Base-by-base conservation (phyloP, 2,329 filamentous ascomycete genomes). In the Pseudocercospora crystallina region DNA sequence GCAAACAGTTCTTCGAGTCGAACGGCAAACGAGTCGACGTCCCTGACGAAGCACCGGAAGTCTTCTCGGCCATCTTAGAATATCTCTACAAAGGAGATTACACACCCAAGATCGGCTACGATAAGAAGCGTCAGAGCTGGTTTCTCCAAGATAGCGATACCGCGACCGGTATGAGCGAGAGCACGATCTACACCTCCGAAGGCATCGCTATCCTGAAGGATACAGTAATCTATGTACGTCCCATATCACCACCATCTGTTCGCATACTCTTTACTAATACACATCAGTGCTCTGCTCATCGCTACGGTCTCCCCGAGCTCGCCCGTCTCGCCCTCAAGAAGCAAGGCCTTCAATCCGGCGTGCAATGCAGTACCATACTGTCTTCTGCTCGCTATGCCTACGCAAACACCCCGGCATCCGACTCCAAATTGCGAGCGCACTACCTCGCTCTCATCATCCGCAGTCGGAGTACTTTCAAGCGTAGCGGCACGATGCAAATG, bases 81-180 rank as follows among this genome's bases (percentile, higher is more conserved):
- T 96, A 87, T 62, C 83, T 96, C 49, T 95, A 95, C 80, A 95
- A 95, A 73, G 90, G 90, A 58, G 91, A 96, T 71, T 96, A 96
- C 74, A 91, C 86, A 62, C 90, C 91, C 2, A 86, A 87, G 13
- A 79, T 95, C 17, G 73, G 89, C 49, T 89, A 90, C 72, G 89
- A 92, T 74, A 90, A 90, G 76, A 84, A 85, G 57, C 81, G 82
- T 48, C 84, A 89, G 69, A 85, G 82, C 45, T 96, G 89, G 86
- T 85, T 87, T 66, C 76, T 96, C n/a, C 90, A 95, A 70, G 81
- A 83, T 49, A 66, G 67, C 41, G 54, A 72, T 7, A 74, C 77
- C 51, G 67, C 77, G 57, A 71, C 73, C 17, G 71, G 69, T 30
- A 68, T 72, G 15, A 71, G 76, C 17, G 85, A 87, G 62, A 81